Conservation (phyloP, 257 asterid genomes). For the Petrea volubilis region DNA sequence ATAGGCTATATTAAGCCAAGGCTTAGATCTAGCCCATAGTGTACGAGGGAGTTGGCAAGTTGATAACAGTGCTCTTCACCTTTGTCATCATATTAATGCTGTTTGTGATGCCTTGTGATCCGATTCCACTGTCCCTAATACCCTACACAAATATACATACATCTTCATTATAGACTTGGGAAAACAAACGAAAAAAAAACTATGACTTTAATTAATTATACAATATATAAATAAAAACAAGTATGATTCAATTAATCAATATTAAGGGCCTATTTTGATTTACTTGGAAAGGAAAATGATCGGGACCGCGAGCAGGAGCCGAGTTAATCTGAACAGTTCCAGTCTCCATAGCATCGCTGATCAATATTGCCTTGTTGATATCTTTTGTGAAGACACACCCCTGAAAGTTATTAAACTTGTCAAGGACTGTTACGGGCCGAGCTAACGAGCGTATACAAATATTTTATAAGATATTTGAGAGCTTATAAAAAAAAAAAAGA, state of each 20-base stretch:
- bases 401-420: conserved; percentile 34
- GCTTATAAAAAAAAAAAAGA: no score
- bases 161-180: no score
- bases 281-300: conserved; percentile 97
- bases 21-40: conserved; percentile 72
- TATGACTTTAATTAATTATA: background rate
- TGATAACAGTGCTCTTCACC: conserved; percentile 92
- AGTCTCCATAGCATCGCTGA: conserved; percentile 93
- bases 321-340: conserved; percentile 97
- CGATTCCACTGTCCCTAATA: conserved; percentile 95
- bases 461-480: no score
- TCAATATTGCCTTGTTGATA: conserved; percentile 87
- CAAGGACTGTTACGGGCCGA: no score
- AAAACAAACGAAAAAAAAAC: background rate
- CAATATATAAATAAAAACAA: no score
- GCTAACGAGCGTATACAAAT: no score
- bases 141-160: conserved; percentile 48
- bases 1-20: background rate
- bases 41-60: conserved; percentile 89
- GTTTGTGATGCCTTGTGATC: conserved; percentile 94
- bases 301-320: conserved; percentile 98
- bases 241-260: no score
- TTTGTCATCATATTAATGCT: conserved; percentile 98
- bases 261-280: background rate
- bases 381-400: conserved; percentile 92